phyloP scores from a whole-genome alignment of 2,329 filamentous ascomycete species.

The Cladosporium sphaerospermum region DNA sequence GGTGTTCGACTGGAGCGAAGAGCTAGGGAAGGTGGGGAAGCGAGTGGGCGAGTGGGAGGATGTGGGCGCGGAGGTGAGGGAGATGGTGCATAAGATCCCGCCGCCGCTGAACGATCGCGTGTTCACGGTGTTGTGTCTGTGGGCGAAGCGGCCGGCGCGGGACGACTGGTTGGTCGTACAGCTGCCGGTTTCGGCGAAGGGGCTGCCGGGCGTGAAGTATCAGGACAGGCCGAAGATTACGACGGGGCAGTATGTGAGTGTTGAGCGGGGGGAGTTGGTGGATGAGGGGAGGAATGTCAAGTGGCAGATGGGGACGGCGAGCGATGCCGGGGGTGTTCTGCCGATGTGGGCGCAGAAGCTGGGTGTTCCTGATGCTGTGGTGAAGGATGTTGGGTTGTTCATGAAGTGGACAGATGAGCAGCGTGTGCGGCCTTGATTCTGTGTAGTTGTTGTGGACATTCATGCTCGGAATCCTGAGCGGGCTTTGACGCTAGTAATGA shows the following conservation, averaged over 20 bases:
- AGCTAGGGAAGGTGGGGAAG: constrained; percentile 19
- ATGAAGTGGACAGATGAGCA: constrained; percentile 48
- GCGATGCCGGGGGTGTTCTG: constrained; percentile 61
- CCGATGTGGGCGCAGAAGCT: constrained; percentile 61
- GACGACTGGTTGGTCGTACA: constrained; percentile 32
- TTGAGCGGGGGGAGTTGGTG: constrained; percentile 55
- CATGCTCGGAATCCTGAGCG: too few species aligned
- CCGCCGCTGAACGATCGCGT: constrained; percentile 56
- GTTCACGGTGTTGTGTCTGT: constrained; percentile 62
- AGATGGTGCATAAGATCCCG: constrained; percentile 61
- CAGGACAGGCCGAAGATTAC: constrained; percentile 36
- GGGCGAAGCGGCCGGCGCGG: constrained; percentile 29
- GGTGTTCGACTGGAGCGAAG: constrained; percentile 39
- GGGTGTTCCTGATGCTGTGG: constrained; percentile 56
- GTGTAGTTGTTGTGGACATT: too few species aligned
- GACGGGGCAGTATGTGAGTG: constrained; percentile 56
- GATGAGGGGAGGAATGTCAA: constrained; percentile 43
- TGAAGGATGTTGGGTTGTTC: constrained; percentile 67
- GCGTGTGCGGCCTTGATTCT: constrained; percentile 7
- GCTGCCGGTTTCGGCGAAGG: constrained; percentile 31
- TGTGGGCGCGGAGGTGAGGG: constrained; percentile 44
- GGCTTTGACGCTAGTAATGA: too few species aligned
- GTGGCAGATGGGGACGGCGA: constrained; percentile 74
- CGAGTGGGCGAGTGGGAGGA: constrained; percentile 28
- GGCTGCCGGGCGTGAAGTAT: constrained; percentile 31